Conservation (phyloP, 768 basidiomycete species). For the Mycena floridula region DNA sequence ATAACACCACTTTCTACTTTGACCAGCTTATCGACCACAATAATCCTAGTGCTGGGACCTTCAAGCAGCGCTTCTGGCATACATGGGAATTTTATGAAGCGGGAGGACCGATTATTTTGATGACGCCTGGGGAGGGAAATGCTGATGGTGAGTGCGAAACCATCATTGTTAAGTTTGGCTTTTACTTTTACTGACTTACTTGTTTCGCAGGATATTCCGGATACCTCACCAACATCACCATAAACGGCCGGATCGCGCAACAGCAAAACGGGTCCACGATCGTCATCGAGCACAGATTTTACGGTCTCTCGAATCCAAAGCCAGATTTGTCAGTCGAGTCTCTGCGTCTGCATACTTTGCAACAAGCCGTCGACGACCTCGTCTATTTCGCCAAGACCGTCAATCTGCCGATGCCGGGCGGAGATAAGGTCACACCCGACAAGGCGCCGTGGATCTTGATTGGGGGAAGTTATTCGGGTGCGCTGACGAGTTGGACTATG, state of each 20-base stretch:
- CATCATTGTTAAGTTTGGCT: neutral
- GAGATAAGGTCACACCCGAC: slow-evolving; percentile 26
- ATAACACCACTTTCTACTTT: neutral
- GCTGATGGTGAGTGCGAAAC: slow-evolving; percentile 37
- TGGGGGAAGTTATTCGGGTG: slow-evolving; percentile 13
- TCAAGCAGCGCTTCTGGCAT: slow-evolving; percentile 70
- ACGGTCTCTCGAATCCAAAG: slow-evolving; percentile 42
- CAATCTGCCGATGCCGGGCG: slow-evolving; percentile 38
- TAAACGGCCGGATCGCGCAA: slow-evolving; percentile 37
- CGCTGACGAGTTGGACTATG: slow-evolving; percentile 12
- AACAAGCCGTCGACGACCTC: slow-evolving; percentile 47
- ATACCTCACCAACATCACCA: slow-evolving; percentile 38
- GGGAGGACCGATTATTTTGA: slow-evolving; percentile 56
- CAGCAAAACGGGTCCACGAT: slow-evolving; percentile 35
- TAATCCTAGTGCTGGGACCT: slow-evolving; percentile 41
- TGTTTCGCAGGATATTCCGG: slow-evolving; percentile 17
- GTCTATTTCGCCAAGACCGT: slow-evolving; percentile 44
- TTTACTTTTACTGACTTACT: no score
- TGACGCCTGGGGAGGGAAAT: slow-evolving; percentile 62
- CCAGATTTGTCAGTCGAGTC: slow-evolving; percentile 33
- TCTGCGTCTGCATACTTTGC: slow-evolving; percentile 37
- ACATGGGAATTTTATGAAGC: slow-evolving; percentile 60
- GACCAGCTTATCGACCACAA: neutral
- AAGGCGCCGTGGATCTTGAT: slow-evolving; percentile 12
- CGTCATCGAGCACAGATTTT: slow-evolving; percentile 46